These are phyloP conservation scores for Brassica incana DNA, from an alignment of 345 rosid genomes.

Conservation along the genomic window DNA sequence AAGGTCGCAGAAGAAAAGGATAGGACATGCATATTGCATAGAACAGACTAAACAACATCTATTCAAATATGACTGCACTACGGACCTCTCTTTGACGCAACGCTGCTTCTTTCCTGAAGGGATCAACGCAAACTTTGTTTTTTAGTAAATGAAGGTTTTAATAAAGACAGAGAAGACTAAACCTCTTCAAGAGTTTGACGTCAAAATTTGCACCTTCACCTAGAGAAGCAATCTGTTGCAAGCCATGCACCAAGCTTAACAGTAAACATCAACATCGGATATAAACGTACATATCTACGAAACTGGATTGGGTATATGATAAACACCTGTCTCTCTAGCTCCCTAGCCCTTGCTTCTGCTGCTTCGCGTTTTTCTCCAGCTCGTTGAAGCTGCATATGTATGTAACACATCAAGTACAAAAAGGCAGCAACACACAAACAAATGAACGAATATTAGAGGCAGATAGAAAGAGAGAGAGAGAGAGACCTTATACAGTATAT, in stretches of 20 bases:
- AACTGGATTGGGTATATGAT: neutral
- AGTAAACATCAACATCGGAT: constrained; percentile 14
- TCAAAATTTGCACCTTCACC: constrained; percentile 95
- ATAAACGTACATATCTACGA: neutral
- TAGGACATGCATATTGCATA: neutral
- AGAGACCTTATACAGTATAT: constrained; percentile 57
- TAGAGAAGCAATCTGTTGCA: constrained; percentile 76
- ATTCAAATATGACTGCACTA: neutral
- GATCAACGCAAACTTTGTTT: neutral
- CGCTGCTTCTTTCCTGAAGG: constrained; percentile 84
- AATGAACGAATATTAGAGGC: neutral
- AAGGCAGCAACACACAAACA: constrained; percentile 14
- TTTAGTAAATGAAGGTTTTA: constrained; percentile 8
- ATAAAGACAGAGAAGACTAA: constrained; percentile 17
- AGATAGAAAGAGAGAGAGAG: neutral
- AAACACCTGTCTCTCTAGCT: constrained; percentile 93
- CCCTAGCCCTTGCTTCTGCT: constrained; percentile 87
- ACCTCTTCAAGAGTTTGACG: constrained; percentile 87
- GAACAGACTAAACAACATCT: neutral
- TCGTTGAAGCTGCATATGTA: constrained; percentile 57
- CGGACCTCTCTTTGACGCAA: constrained; percentile 86
- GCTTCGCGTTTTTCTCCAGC: constrained; percentile 85
- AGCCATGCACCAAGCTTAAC: constrained; percentile 3
- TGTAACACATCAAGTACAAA: constrained; percentile 24
- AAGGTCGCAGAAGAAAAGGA: neutral